Base-by-base conservation (phyloP, 2,329 filamentous ascomycete genomes). In the Emmonsia crescens region DNA sequence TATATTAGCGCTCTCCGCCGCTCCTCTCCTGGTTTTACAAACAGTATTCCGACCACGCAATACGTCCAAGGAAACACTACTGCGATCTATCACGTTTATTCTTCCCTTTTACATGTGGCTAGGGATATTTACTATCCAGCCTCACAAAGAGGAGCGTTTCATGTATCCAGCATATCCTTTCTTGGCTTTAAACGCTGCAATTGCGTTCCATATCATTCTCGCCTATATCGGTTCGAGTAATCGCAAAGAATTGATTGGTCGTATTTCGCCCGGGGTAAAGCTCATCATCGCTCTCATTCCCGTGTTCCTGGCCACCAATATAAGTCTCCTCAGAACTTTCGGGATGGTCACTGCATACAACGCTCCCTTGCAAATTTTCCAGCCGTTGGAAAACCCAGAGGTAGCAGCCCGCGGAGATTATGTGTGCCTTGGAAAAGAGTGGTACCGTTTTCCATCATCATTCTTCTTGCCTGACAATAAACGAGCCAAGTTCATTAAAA, bases 141-240 rank as follows among this genome's bases (percentile, higher is more conserved):
- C 94, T 19, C 94, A 99, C 77, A 99, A 99, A 71, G 94, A 99
- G 73, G 94, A 99, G 76, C 83, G 94, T 6, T 99, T 99, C 78
- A 97, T 99, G 92, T 99, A 96, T 70, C 94, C 94, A 0, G 89
- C 85, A 1, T 99, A 99, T 70, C 94, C 94, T 0, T 91, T 93
- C 65, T 80, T 99, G 44, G 88, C 89, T 0, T 80, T 99, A 42
- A 96, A 96, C 69, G 92, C 92, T 2, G 89, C 93, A 9, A 83
- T 96, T 60, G 84, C 89, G 3, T 78, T 95, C 42, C 91, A 97
- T 73, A 88, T 95, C 62, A 70, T 95, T 1, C 80, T 97, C 19
- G 81, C 85, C 14, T 86, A 87, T 44, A 76, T 96, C 56, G 91
- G 92, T 21, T 86, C 85, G 27, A 82, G 83, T 1, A 82, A 89